phyloP scores from a whole-genome alignment of 108 stramenopile genomes.

The Chaetoceros tenuissimus region DNA sequence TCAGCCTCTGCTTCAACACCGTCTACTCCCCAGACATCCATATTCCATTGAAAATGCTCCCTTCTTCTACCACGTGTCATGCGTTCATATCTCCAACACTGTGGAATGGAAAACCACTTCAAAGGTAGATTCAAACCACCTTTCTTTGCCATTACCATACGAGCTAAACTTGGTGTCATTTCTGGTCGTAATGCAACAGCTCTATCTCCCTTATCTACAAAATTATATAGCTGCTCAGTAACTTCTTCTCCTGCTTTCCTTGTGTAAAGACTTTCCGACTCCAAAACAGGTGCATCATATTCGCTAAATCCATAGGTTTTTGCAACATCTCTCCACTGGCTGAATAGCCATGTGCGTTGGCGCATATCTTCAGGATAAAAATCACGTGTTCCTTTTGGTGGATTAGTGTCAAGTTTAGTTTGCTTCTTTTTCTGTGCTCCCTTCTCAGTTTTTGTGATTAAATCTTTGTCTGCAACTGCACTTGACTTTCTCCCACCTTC shows the following conservation, averaged over 20 bases:
- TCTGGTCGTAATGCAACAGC: constrained; percentile 84
- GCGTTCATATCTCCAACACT: constrained; percentile 96
- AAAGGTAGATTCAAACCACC: constrained; percentile 84
- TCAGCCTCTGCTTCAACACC: constrained; percentile 94
- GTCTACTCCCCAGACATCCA: constrained; percentile 87
- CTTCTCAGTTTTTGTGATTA: constrained; percentile 36
- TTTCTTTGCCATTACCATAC: constrained; percentile 96
- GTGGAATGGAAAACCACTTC: constrained; percentile 96
- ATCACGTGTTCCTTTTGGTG: constrained; percentile 95
- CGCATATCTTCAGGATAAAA: constrained; percentile 97
- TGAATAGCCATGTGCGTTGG: constrained; percentile 90
- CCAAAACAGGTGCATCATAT: constrained; percentile 97
- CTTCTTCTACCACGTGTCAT: constrained; percentile 95
- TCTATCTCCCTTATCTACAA: constrained; percentile 93
- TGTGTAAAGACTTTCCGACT: constrained; percentile 85
- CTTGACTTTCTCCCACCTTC: constrained; percentile 46
- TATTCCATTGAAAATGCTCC: constrained; percentile 99
- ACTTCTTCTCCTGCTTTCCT: constrained; percentile 99
- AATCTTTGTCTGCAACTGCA: constrained; percentile 60
- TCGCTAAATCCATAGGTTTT: constrained; percentile 82
- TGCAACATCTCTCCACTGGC: constrained; percentile 80
- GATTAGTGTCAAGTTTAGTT: constrained; percentile 78
- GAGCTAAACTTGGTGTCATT: constrained; percentile 96
- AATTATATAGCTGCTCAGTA: constrained; percentile 95
- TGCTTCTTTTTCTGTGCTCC: constrained; percentile 8